Conservation (phyloP, 495 filamentous ascomycete species). For the Neurospora pannonica region DNA sequence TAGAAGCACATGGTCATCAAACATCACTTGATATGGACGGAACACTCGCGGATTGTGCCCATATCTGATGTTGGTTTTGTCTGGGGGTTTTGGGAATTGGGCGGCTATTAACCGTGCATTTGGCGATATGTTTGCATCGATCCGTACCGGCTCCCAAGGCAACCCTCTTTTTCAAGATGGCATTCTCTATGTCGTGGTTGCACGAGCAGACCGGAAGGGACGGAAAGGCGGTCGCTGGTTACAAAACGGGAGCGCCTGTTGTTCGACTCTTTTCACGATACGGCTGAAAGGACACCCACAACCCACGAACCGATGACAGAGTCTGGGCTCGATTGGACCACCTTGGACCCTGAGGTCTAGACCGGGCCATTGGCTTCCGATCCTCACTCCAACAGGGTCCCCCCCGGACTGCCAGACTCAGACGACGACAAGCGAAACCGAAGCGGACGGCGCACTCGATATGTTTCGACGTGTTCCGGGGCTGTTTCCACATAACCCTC, state of each 20-base stretch:
- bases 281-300: neutral
- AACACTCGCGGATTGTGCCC: neutral
- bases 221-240: neutral
- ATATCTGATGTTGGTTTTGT: neutral
- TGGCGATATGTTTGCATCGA: neutral
- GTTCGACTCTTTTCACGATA: neutral
- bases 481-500: neutral
- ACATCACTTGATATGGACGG: neutral
- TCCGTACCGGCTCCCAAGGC: neutral
- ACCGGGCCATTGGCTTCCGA: neutral
- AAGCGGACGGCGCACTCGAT: neutral
- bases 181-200: neutral
- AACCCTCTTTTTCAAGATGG: neutral
- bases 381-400: neutral
- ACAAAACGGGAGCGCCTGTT: neutral
- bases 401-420: neutral
- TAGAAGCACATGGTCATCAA: neutral
- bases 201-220: neutral
- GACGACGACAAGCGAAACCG: neutral
- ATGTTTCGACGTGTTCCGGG: neutral
- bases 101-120: neutral
- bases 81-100: neutral
- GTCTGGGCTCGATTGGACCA: neutral
- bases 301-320: neutral
- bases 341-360: neutral